Base-by-base conservation (phyloP, 352 stramenopile species). In the Blastocystis sp. region DNA sequence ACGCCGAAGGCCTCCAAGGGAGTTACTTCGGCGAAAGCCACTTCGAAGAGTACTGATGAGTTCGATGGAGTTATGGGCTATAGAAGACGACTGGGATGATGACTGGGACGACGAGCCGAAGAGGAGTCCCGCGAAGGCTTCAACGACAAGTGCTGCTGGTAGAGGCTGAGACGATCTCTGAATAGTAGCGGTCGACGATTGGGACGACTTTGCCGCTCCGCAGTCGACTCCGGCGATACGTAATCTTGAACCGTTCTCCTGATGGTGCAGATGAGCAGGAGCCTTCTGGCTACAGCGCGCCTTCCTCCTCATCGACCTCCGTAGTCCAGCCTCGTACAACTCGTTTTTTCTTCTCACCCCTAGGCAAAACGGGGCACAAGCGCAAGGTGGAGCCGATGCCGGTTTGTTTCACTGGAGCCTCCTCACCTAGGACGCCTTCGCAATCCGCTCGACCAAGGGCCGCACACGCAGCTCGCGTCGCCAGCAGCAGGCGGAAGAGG, bases 11-110 rank as follows among this genome's bases (percentile, higher is more conserved):
- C 64, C 24, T 14, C 46, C 21, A 49, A 54, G 48, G 18, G n/a
- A 29, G 18, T 27, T n/a, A 4, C 32, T 6, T 76, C 64, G n/a
- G 48, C 34, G 21, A n/a, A n/a, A 24, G 18, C 36, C 27, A 18
- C 64, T 54, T 24, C 64, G 11, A 53, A 49, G 34, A 54, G 32
- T 49, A 67, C 24, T 38, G 21, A 18, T 53, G 36, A 56, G 16
- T 78, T 36, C 49, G 44, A 46, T 59, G 21, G 11, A 38, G 4
- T 18, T 29, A 56, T 59, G 27, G 57, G 9, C n/a, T 21, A 27
- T 78, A 78, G 67, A 9, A 14, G 48, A 78, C 57, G 67, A 78
- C 27, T 78, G 67, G 67, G 67, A 78, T 36, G 67, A 61, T 36
- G 63, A 46, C 63, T 75, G 63, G 63, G 42, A 46, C 1, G 63